Evolutionary conservation across 352 stramenopile genomes (phyloP), one percentile per base, ranked within the genome.

Genomic region (Pythium scleroteichum): DNA sequence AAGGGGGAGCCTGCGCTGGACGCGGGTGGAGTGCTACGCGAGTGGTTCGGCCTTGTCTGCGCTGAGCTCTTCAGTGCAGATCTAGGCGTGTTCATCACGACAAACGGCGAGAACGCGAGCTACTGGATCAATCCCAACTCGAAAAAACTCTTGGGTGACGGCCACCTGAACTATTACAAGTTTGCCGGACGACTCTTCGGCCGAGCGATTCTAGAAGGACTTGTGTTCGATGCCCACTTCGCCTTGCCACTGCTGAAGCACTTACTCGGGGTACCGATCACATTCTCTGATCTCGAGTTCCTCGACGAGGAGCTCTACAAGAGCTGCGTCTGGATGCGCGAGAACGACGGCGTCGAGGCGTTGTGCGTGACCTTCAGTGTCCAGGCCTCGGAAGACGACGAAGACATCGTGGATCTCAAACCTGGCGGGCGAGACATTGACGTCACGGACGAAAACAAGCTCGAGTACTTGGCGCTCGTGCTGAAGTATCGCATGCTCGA

Each of bases 401-500:
- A 71, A 32, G 63, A 68, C 3, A 79, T 87, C 48, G 79, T 99
- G 19, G 90, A 98, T 35, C 73, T 99, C 10, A 93, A 97, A 35
- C 71, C 88, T 17, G 82, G 84, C 39, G 97, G 96, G 3, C 74
- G 76, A 9, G 75, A 97, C 56, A 85, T 98, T 39, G 80, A 97
- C 42, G 92, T 99, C 4, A 98, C 88, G 5, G 96, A 98, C 52
- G 93, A 97, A 16, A 99, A 99, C 85, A 94, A 98, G 59, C 79
- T 94, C 13, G 91, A 98, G 70, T 99, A 97, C 39, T 39, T 92
- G 17, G 58, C 59, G 1, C 69, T 90, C 16, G 57, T 90, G 39
- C 73, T 92, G 14, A 76, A 87, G 64, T 82, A 90, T 52, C 79
- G 79, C 47, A 90, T 92, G 83, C 81, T 92, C 16, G 75, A 84